Evolutionary conservation across 75 land plant species (phyloP).

Genomic region (Picea sitchensis): DNA sequence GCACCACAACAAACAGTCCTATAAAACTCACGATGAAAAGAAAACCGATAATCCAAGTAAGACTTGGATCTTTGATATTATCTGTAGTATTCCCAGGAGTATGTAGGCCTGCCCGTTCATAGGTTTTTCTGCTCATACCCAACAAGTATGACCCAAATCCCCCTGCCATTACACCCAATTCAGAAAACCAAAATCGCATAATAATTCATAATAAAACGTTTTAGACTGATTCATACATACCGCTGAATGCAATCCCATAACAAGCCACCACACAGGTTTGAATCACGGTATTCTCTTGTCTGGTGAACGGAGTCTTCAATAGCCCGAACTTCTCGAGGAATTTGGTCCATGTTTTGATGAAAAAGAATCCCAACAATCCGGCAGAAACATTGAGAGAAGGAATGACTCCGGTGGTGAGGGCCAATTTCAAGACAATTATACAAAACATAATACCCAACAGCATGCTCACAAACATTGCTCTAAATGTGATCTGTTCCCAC

Average conservation of each 20-base stretch:
- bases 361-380: constrained; percentile 50
- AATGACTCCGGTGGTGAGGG: constrained; percentile 47
- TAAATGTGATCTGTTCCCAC: constrained; percentile 54
- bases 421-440: constrained; percentile 63
- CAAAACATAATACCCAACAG: constrained; percentile 44
- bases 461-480: constrained; percentile 51
- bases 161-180: too few species aligned
- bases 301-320: constrained; percentile 35
- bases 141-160: too few species aligned
- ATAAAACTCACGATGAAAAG: too few species aligned
- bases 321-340: constrained; percentile 29
- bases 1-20: too few species aligned
- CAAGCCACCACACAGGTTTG: constrained; percentile 2
- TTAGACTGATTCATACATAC: too few species aligned
- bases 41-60: too few species aligned
- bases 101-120: too few species aligned
- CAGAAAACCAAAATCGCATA: too few species aligned
- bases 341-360: constrained; percentile 37
- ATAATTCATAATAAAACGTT: too few species aligned
- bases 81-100: too few species aligned
- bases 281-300: constrained; percentile 64
- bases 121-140: neutral
- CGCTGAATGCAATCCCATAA: too few species aligned
- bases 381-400: constrained; percentile 59
- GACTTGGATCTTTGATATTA: too few species aligned